Base-by-base conservation (phyloP, 495 filamentous ascomycete genomes). In the Penicillium malachiteum region DNA sequence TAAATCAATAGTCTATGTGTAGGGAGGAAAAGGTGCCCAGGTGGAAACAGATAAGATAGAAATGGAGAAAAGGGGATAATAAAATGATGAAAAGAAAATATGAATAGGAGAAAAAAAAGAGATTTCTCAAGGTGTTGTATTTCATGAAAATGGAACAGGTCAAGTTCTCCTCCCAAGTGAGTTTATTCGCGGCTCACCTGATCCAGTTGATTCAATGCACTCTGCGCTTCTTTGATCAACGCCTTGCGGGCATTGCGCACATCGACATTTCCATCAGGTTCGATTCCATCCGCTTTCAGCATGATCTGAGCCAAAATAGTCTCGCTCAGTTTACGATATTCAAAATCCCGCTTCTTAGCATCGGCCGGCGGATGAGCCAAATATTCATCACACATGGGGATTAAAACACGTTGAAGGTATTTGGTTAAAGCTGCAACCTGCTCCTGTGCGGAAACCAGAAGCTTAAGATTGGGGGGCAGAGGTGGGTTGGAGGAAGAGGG, bases 211-310 rank as follows among this genome's bases (percentile, higher is more conserved):
- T 78, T 84, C 48, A 95, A 67, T 10, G 81, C 66, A 13, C 68
- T 78, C 67, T 96, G 91, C 5, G 87, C 84, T 63, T 91, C 84
- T 56, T 75, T 84, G 41, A 97, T 89, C 26, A 96, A 72, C 7
- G 86, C 88, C 67, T 87, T 88, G 62, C 92, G 80, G 62, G 78
- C 81, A 42, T 73, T 76, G 42, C 92, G 80, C 37, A 83, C 81
- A 8, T 81, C 82, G 16, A 70, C 76, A 59, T 93, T 81, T 6
- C 82, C 84, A 16, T 86, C 82, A 3, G 84, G 87, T 52, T 93
- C 90, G 26, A 96, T 86, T 12, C 79, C 86, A 74, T 97, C 92
- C 26, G 93, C 77, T 72, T 95, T 96, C 61, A 98, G 60, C 54
- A 96, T 58, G 7, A 93, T 80, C 66, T 96, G 89, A 48, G 84